phyloP scores from a whole-genome alignment of 2,329 filamentous ascomycete species.

The Calonectria pseudoturangicola region DNA sequence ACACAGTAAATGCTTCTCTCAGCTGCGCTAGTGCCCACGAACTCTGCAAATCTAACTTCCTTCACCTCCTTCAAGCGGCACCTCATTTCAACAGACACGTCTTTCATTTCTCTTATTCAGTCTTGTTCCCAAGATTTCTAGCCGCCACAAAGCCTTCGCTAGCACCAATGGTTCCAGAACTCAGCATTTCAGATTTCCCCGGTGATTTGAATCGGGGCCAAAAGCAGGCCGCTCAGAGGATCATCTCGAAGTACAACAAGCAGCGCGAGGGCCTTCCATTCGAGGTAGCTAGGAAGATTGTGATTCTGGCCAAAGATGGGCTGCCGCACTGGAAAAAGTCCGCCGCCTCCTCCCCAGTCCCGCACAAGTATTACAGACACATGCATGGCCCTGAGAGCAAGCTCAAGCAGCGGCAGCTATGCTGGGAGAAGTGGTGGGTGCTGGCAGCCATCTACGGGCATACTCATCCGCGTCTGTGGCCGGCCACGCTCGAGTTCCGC shows the following conservation, averaged over 20 bases:
- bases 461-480: background rate
- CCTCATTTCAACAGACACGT: no score
- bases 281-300: background rate
- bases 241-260: constrained; percentile 8
- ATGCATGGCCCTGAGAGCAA: background rate
- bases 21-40: no score
- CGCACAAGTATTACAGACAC: constrained; percentile 17
- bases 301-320: background rate
- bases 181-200: constrained; percentile 10
- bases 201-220: background rate
- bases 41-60: no score
- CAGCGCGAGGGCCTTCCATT: background rate
- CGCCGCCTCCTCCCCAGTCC: background rate
- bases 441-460: constrained; percentile 25
- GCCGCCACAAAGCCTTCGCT: no score
- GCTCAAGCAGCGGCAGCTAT: background rate
- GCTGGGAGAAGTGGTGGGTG: constrained; percentile 34
- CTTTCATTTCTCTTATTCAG: no score
- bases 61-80: no score
- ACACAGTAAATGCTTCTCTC: no score
- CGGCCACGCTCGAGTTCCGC: background rate
- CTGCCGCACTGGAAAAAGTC: constrained; percentile 1
- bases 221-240: background rate
- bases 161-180: background rate
- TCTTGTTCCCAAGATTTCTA: no score